Percentiles rank a stretch among this genome's conserved stretches.
These are phyloP conservation scores for Coemansia sp. DNA, from an alignment of 192 early-diverging fungal species.

Conservation along the genomic window DNA sequence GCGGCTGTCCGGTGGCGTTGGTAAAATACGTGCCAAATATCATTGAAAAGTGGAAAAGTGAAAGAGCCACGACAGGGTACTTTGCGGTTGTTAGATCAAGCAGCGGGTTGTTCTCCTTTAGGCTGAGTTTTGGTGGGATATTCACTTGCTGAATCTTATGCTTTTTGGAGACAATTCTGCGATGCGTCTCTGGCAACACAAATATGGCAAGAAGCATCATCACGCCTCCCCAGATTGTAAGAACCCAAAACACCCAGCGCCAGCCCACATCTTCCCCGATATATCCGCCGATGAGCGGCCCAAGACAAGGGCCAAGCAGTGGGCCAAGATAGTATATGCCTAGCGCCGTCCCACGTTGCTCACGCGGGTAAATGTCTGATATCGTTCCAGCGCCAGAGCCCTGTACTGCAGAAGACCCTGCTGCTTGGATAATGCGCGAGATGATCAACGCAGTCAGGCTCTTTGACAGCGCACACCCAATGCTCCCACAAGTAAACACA, in stretches of 20 bases:
- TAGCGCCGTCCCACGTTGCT: slow-evolving; percentile 58
- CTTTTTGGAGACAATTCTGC: slow-evolving; percentile 33
- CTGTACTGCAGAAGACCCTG: slow-evolving; percentile 55
- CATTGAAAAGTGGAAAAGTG: slow-evolving; percentile 47
- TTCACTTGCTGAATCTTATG: slow-evolving; percentile 37
- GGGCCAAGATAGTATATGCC: slow-evolving; percentile 57
- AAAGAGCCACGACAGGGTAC: slow-evolving; percentile 39
- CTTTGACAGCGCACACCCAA: slow-evolving; percentile 52
- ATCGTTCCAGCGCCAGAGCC: slow-evolving; percentile 57
- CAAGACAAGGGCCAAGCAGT: slow-evolving; percentile 56
- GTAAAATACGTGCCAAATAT: slow-evolving; percentile 58
- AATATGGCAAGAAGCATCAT: slow-evolving; percentile 54
- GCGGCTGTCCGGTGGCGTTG: slow-evolving; percentile 48
- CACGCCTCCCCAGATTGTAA: slow-evolving; percentile 57
- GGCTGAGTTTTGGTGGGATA: slow-evolving; percentile 21
- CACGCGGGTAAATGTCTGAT: slow-evolving; percentile 55
- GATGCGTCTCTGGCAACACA: slow-evolving; percentile 63
- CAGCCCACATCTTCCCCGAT: slow-evolving; percentile 54
- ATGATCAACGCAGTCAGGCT: slow-evolving; percentile 36
- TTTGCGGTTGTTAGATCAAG: slow-evolving; percentile 24
- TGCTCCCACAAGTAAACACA: slow-evolving; percentile 46
- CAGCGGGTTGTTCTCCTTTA: slow-evolving; percentile 46
- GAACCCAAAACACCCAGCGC: slow-evolving; percentile 64
- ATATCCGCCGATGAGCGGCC: slow-evolving; percentile 59
- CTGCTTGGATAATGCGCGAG: slow-evolving; percentile 54